phyloP scores from a whole-genome alignment of 805 yeast genomes.

The Cyberlindnera mississippiensis region DNA sequence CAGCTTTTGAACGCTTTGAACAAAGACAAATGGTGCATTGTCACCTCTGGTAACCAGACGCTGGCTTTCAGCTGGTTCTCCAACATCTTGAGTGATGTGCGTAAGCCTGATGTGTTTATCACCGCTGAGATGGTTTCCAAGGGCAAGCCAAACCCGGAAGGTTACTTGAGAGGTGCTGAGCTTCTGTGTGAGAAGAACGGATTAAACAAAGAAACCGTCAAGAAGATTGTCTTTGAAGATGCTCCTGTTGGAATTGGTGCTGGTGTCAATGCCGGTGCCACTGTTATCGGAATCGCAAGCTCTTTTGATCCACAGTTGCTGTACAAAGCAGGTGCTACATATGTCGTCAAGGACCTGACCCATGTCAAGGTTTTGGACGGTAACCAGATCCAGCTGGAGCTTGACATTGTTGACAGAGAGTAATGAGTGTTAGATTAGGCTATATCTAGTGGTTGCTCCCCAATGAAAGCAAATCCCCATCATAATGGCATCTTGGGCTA shows the following conservation, averaged over 20 bases:
- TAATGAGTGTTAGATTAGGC: too few species aligned
- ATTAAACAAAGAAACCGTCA: conserved; percentile 34
- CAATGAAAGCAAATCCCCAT: too few species aligned
- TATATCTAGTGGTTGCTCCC: too few species aligned
- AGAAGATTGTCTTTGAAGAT: conserved; percentile 74
- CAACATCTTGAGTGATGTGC: conserved; percentile 46
- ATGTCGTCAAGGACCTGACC: conserved; percentile 69
- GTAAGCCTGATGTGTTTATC: conserved; percentile 70
- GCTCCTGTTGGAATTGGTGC: conserved; percentile 90
- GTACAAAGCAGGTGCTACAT: conserved; percentile 73
- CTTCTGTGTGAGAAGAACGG: conserved; percentile 43
- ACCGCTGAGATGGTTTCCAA: conserved; percentile 76
- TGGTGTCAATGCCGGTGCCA: conserved; percentile 82
- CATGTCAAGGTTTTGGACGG: conserved; percentile 27
- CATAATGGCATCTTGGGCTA: too few species aligned
- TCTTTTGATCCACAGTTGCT: conserved; percentile 52
- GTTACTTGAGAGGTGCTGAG: conserved; percentile 46
- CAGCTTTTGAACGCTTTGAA: conserved; percentile 55
- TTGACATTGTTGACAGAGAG: conserved; percentile 23
- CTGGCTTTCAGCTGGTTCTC: conserved; percentile 79
- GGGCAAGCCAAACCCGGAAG: conserved; percentile 89
- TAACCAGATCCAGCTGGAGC: conserved; percentile 19
- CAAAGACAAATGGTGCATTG: conserved; percentile 70
- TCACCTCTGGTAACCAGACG: conserved; percentile 76
- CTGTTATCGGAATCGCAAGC: conserved; percentile 79